Evolutionary conservation across 441 rosid species (phyloP), one percentile per base, ranked within the genome.

Genomic region (Heliophila coronopifolia): DNA sequence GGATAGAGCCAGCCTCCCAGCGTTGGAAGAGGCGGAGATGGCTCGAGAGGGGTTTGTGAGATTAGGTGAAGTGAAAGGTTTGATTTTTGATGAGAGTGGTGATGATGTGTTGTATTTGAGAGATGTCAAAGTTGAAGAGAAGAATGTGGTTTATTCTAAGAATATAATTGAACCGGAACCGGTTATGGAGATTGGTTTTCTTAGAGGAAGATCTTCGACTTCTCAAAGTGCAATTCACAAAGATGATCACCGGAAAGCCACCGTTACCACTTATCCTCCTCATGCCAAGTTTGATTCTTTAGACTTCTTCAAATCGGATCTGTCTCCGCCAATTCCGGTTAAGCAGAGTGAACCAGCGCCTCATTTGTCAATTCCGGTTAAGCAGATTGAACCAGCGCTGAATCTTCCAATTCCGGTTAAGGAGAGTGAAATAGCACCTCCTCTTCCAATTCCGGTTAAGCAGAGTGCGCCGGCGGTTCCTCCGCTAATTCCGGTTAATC

Each of bases 51-150:
- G 63, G 7, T 74, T 78, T 22, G 38, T 30, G 0, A 28, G 77
- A 40, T 40, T 73, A 17, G 77, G 73, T 5, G 77, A 78, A 32
- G 37, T 80, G 9, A 73, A 77, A 41, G 89, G 81, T 4, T 31
- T 88, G 69, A 73, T 84, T 16, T 77, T 84, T 9, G 88, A 88
- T 27, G 97, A 86, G 52, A 73, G 83, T 50, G 97, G 99, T 0
- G 66, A 73, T 59, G 97, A 88, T 68, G 90, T 88, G 33, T 58
- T 83, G 57, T 93, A 86, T 43, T 88, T 94, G 97, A 82, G 59
- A 20, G 18, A 72, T 27, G 32, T n/a, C n/a, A n/a, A 74, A 26
- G 34, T 64, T 4, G 43, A 63, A 16, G 72, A 61, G 22, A 48
- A 40, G 45, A 37, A 43, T 30, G 46, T 35, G 33, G 36, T 59